These are phyloP conservation scores for Musa balbisiana DNA, from an alignment of 202 grass and related monocot genomes.

Conservation along the genomic window DNA sequence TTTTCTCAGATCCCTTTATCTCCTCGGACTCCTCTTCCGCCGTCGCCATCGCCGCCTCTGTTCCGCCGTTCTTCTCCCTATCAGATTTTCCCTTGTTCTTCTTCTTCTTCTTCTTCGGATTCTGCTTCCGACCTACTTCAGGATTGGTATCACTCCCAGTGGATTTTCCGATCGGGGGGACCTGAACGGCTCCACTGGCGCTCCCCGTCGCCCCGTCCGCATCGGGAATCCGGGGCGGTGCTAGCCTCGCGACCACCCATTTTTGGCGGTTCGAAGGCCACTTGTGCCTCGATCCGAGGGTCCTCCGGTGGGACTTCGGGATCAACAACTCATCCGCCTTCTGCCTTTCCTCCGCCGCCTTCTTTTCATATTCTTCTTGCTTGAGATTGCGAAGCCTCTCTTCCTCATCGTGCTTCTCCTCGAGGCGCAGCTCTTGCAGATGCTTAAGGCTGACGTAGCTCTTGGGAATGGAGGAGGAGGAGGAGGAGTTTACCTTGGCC, in stretches of 20 bases:
- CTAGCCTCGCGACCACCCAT: not conserved
- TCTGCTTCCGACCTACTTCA: not conserved
- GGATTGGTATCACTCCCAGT: not conserved
- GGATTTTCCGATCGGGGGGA: not conserved
- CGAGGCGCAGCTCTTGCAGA: slow-evolving; percentile 49
- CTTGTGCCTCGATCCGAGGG: too few relatives aligned
- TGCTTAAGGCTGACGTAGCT: slow-evolving; percentile 52
- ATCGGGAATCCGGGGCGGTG: not conserved
- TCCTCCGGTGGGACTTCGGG: too few relatives aligned
- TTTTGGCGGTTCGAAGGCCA: not conserved
- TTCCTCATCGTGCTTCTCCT: slow-evolving; percentile 41
- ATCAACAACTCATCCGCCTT: too few relatives aligned
- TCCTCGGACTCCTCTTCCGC: too few relatives aligned
- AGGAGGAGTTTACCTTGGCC: not conserved
- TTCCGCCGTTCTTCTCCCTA: not conserved
- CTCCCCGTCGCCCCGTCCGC: not conserved
- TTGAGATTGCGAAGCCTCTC: not conserved
- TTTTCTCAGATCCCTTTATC: too few relatives aligned
- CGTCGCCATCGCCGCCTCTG: not conserved
- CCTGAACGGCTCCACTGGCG: not conserved
- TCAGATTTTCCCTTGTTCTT: not conserved
- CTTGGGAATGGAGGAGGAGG: slow-evolving; percentile 26
- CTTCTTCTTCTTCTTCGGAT: not conserved
- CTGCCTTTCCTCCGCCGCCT: not conserved
- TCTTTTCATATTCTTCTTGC: not conserved